These are phyloP conservation scores for Acmispon strigosus DNA, from an alignment of 306 rosid species.

Conservation along the genomic window DNA sequence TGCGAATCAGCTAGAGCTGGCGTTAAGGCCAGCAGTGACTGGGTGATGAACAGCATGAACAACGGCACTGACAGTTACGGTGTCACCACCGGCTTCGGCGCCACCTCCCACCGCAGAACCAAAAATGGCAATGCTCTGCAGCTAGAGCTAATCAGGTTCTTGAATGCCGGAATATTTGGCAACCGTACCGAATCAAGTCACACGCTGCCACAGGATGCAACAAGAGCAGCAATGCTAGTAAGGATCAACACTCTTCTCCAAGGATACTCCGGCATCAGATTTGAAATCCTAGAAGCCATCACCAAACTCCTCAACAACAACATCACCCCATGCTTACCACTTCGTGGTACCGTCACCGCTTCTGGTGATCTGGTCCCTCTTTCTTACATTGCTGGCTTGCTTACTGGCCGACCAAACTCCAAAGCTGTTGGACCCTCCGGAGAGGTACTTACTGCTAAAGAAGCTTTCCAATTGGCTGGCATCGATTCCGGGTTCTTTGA, in stretches of 20 bases:
- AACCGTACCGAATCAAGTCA: constrained; percentile 52
- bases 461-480: constrained; percentile 59
- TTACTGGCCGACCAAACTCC: constrained; percentile 70
- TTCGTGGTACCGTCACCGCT: constrained; percentile 78
- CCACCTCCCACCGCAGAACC: constrained; percentile 80
- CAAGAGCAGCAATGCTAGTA: constrained; percentile 83
- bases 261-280: constrained; percentile 89
- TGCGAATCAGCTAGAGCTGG: constrained; percentile 63
- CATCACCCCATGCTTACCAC: constrained; percentile 76
- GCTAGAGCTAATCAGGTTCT: constrained; percentile 68
- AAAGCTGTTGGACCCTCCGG: constrained; percentile 65
- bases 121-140: constrained; percentile 86
- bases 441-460: constrained; percentile 36
- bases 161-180: constrained; percentile 86
- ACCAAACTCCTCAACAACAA: constrained; percentile 64
- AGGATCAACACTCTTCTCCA: constrained; percentile 91
- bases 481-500: constrained; percentile 61
- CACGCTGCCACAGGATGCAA: constrained; percentile 57
- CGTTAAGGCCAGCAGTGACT: constrained; percentile 87
- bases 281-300: constrained; percentile 78
- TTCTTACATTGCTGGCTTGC: constrained; percentile 76
- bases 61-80: constrained; percentile 84
- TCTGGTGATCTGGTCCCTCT: constrained; percentile 92
- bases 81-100: constrained; percentile 92
- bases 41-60: constrained; percentile 79